Evolutionary conservation across 768 basidiomycete species (phyloP).

Genomic region (Mycena metata): DNA sequence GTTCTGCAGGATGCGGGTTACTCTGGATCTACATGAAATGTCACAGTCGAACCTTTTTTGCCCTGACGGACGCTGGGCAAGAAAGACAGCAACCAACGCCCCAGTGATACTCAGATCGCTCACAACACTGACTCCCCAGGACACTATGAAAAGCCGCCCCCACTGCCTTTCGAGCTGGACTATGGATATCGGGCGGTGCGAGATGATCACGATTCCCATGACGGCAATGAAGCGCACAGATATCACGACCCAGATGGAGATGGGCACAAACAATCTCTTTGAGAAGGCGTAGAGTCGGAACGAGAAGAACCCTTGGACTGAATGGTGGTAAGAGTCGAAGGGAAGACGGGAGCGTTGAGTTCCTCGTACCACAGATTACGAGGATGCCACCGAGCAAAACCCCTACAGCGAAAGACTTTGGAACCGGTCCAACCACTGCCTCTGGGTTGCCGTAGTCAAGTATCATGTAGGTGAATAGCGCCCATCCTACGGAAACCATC

Average conservation of each 20-base stretch:
- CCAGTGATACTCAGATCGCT: constrained; percentile 1
- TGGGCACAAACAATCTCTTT: neutral
- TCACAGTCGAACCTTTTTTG: neutral
- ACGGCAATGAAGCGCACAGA: neutral
- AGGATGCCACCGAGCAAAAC: neutral
- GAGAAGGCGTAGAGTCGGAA: neutral
- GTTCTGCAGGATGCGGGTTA: constrained; percentile 4
- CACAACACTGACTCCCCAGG: neutral
- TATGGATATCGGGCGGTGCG: neutral
- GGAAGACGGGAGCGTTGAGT: neutral
- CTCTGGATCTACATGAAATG: neutral
- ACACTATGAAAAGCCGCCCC: neutral
- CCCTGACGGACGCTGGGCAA: too few species aligned
- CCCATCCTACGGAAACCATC: neutral
- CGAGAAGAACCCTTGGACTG: constrained; percentile 17
- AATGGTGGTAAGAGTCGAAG: neutral
- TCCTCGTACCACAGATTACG: neutral
- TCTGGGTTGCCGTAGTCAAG: neutral
- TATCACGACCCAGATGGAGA: neutral
- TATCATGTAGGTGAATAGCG: constrained; percentile 12
- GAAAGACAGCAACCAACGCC: neutral
- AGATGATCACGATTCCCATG: neutral
- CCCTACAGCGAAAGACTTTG: neutral
- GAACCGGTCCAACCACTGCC: neutral
- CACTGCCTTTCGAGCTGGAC: neutral